Base-by-base conservation (phyloP, 129 eudicot genomes). In the Flaveria sonorensis region DNA sequence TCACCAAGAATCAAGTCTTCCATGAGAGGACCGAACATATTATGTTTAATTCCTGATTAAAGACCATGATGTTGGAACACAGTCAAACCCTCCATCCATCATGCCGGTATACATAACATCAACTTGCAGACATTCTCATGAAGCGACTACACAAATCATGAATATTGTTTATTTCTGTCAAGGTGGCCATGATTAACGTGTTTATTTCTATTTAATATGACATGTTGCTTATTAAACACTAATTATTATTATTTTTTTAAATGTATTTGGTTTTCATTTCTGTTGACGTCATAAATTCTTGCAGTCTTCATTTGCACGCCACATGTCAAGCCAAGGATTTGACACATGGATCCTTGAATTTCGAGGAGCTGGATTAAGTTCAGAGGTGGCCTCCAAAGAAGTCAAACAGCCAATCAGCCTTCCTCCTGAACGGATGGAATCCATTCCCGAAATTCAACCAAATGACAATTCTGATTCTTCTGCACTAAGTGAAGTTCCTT, bases 301-400 rank as follows among this genome's bases (percentile, higher is more conserved):
- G 86, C 90, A 90, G 96, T 84, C 90, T 71, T 90, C 96, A 15
- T 90, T 90, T 83, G 96, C 96, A 57, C 90, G 96, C 32, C 82
- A 81, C 78, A 90, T 90, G 92, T 83, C 89, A 30, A 85, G 87
- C 70, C 89, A 90, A 84, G 96, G 96, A 78, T 90, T 88, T 72
- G 96, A 90, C 72, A 90, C 96, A 56, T 90, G 96, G 96, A 88
- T 86, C 82, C 92, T 90, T 47, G 96, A 90, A 78, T 79, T 90
- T 75, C 89, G 96, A 12, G 96, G 96, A 70, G 92, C 96, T 57
- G 96, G 96, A 55, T 90, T 90, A 86, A 90, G 96, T 75, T 65
- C 83, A 62, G 76, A 86, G 60, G 69, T 77, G 32, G 77, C 75
- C 57, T 64, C 77, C 21, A 68, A 66, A 23, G 79, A 85, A 57